Percentiles rank a stretch among this genome's conserved stretches.
Evolutionary conservation across 2,329 filamentous ascomycete genomes (phyloP).

Genomic region (Colletotrichum acutatum): DNA sequence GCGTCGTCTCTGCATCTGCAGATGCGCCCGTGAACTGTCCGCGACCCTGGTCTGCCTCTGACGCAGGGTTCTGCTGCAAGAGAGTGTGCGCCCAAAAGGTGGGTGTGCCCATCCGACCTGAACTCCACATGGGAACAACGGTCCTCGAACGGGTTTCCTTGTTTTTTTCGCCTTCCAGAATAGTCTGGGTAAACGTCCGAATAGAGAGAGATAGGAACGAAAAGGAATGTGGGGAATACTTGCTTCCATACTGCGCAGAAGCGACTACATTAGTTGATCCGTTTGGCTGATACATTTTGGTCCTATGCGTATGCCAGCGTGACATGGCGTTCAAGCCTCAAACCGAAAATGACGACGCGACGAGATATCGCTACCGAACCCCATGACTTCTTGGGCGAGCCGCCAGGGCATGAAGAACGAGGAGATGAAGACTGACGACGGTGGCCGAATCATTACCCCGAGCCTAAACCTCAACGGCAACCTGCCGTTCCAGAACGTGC

Average conservation of each 20-base stretch:
- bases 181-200: not conserved
- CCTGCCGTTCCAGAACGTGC: not conserved
- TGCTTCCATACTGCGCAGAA: too few species aligned
- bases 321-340: not conserved
- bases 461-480: not conserved
- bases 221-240: not conserved
- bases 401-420: not conserved
- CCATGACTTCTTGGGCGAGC: not conserved
- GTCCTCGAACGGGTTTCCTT: not conserved
- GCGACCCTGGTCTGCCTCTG: not conserved
- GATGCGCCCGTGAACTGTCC: not conserved
- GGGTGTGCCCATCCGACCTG: not conserved
- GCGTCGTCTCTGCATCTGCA: not conserved
- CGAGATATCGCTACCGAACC: constrained; percentile 15
- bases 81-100: not conserved
- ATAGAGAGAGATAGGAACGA: not conserved
- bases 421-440: constrained; percentile 10
- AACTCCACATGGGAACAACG: not conserved
- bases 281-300: not conserved
- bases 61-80: not conserved
- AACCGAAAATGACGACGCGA: constrained; percentile 2
- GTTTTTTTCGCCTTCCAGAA: not conserved
- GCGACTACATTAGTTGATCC: not conserved
- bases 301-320: not conserved
- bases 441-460: not conserved